phyloP scores from a whole-genome alignment of 1,139 yeast species.

The Kluyveromyces sp. region DNA sequence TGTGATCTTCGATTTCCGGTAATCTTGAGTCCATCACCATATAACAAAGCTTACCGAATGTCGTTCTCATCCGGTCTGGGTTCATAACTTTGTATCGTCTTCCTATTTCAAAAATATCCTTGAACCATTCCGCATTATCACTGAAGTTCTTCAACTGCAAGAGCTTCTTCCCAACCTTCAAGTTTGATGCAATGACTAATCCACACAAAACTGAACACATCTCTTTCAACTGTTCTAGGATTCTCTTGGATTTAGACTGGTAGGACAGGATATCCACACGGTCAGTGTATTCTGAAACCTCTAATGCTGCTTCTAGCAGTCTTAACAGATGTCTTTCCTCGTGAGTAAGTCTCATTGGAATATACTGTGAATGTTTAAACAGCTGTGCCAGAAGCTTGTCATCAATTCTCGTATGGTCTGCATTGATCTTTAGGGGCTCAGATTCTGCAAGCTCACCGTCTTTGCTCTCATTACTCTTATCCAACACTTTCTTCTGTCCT shows the following conservation, averaged over 20 bases:
- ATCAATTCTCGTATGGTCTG: constrained; percentile 15
- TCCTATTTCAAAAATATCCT: constrained; percentile 62
- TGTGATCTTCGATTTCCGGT: constrained; percentile 56
- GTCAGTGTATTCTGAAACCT: constrained; percentile 71
- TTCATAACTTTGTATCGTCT: constrained; percentile 73
- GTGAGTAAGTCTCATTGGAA: constrained; percentile 57
- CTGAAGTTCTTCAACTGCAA: constrained; percentile 57
- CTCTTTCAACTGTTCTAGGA: constrained; percentile 60
- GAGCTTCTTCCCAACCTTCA: constrained; percentile 56
- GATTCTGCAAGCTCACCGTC: constrained; percentile 7
- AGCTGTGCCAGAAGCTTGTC: constrained; percentile 34
- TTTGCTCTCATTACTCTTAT: constrained; percentile 13
- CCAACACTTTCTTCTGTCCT: constrained; percentile 16
- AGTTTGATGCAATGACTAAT: constrained; percentile 61
- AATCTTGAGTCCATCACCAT: constrained; percentile 75
- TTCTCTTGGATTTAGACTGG: constrained; percentile 56
- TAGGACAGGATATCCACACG: constrained; percentile 60
- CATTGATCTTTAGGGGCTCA: constrained; percentile 3
- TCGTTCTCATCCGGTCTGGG: constrained; percentile 69
- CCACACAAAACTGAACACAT: constrained; percentile 72
- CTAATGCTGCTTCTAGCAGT: constrained; percentile 59
- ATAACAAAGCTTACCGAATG: constrained; percentile 67
- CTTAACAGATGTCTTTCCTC: constrained; percentile 62
- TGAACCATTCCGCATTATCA: constrained; percentile 63
- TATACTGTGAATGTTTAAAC: constrained; percentile 43